Conservation (phyloP, 305 asterid genomes). For the Solanum hybrid region DNA sequence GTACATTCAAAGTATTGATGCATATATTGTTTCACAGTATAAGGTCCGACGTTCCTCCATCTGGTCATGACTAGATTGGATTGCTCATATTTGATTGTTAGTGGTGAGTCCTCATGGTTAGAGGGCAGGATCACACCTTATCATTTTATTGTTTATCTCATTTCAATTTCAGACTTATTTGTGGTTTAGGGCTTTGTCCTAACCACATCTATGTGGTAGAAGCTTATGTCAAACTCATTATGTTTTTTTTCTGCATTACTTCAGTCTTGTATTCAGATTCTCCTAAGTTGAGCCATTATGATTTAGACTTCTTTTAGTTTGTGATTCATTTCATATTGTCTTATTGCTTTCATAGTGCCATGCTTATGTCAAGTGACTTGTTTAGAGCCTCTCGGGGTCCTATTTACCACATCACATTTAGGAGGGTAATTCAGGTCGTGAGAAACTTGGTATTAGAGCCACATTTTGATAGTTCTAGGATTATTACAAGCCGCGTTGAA, state of each 20-base stretch:
- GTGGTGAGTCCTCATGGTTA: neutral
- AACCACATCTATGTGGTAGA: neutral
- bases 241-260: neutral
- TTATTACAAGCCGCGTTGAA: neutral
- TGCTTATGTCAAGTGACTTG: neutral
- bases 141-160: neutral
- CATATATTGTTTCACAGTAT: neutral
- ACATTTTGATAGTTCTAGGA: neutral
- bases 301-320: neutral
- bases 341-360: neutral
- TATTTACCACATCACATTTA: neutral
- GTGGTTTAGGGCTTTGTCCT: neutral
- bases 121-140: neutral
- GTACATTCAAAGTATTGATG: neutral
- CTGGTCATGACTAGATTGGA: neutral
- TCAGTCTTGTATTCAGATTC: neutral
- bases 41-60: neutral
- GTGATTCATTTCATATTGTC: neutral
- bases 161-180: neutral
- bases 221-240: neutral
- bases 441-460: neutral
- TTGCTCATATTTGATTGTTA: neutral
- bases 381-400: neutral
- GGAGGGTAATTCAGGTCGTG: neutral
- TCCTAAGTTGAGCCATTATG: neutral